Base-by-base conservation (phyloP, 2,329 filamentous ascomycete species). In the Sporothrix variecibatus region DNA sequence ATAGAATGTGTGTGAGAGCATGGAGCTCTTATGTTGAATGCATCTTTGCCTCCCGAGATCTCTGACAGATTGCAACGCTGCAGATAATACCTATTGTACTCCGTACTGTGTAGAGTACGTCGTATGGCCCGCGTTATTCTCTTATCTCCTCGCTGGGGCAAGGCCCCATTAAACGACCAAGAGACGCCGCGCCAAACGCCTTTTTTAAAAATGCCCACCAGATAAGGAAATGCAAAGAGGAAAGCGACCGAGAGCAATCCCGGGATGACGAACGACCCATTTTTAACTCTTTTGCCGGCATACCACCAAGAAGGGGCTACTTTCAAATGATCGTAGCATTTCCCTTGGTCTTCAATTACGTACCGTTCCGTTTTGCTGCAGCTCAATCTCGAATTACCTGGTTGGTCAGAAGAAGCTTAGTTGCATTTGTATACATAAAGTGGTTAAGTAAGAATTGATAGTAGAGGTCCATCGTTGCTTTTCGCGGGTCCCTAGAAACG, bases 81-180 rank as follows among this genome's bases (percentile, higher is more conserved):
- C 38, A 12, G 43, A 49, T 49, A 20, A 49, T 49, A 49, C 15
- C 15, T 17, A 6, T 6, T 40, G 40, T 43, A 34, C 34, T 34
- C 8, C n/a, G n/a, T n/a, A n/a, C n/a, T n/a, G n/a, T 38, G 38
- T 38, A 38, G 9, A 9, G 12, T 43, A 43, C 58, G 1, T n/a
- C 31, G 31, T 62, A 43, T 26, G 20, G 60, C 38, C n/a, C 11
- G 34, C n/a, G n/a, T n/a, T 8, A 9, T 43, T 46, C 62, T 28
- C 62, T 67, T 67, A 67, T 67, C 62, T 67, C 62, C 28, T 46
- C 62, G 23, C 62, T 46, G 38, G n/a, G 38, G 38, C 6, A 43
- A 17, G n/a, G n/a, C 60, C n/a, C 38, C n/a, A 28, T 46, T 67
- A 38, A 67, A 67, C 62, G 38, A 67, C 62, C 15, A 2, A 2